These are phyloP conservation scores for Hemileccinum rubropunctum DNA, from an alignment of 768 basidiomycete genomes.

Conservation along the genomic window DNA sequence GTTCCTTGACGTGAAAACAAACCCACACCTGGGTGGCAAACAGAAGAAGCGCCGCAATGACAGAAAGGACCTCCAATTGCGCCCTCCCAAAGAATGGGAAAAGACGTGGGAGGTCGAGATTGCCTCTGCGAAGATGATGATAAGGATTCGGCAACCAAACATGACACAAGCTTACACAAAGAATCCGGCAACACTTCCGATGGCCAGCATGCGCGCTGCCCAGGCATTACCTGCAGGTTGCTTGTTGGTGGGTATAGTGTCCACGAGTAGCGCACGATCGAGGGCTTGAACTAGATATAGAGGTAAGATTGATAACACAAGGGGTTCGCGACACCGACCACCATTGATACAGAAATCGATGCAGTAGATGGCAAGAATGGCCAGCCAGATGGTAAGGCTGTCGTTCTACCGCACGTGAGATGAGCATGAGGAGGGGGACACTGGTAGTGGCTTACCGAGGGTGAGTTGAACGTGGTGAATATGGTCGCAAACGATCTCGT, in stretches of 20 bases:
- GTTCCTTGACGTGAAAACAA: slow-evolving; percentile 63
- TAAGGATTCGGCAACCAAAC: neutral
- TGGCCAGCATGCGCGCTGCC: slow-evolving; percentile 51
- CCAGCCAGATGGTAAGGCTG: slow-evolving; percentile 69
- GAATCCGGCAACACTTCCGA: slow-evolving; percentile 36
- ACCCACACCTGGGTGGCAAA: slow-evolving; percentile 64
- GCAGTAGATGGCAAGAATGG: slow-evolving; percentile 65
- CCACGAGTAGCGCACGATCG: slow-evolving; percentile 88
- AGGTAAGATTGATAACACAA: neutral
- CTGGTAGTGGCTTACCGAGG: slow-evolving; percentile 33
- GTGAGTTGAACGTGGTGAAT: slow-evolving; percentile 35
- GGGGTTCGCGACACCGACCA: slow-evolving; percentile 28
- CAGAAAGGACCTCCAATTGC: slow-evolving; percentile 78
- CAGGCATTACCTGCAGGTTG: slow-evolving; percentile 92
- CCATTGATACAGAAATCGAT: slow-evolving; percentile 67
- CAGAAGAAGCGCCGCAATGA: slow-evolving; percentile 69
- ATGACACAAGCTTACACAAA: slow-evolving; percentile 61
- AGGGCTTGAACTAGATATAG: slow-evolving; percentile 69
- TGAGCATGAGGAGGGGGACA: neutral
- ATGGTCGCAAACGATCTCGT: slow-evolving; percentile 63
- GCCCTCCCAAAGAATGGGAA: slow-evolving; percentile 76
- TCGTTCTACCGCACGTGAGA: slow-evolving; percentile 46
- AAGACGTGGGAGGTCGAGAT: slow-evolving; percentile 65
- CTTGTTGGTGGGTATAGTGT: slow-evolving; percentile 67
- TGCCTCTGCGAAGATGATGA: slow-evolving; percentile 51